phyloP scores from a whole-genome alignment of 352 stramenopile species.

The Phytophthora sp. region DNA sequence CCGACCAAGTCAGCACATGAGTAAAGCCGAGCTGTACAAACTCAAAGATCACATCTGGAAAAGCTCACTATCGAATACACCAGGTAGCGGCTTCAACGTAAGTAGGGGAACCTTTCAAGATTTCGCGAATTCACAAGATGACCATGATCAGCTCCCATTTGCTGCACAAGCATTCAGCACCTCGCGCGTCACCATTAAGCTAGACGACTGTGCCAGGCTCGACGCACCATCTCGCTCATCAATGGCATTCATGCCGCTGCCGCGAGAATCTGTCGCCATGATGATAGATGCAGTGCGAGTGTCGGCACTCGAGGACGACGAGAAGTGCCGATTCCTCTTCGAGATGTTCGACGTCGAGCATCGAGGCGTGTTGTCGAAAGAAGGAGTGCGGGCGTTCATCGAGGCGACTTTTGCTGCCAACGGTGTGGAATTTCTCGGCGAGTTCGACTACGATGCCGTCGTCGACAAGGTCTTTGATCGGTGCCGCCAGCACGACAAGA shows the following conservation, averaged over 20 bases:
- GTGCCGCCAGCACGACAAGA: conserved; percentile 43
- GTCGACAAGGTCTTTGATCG: conserved; percentile 58
- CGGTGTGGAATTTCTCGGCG: conserved; percentile 58
- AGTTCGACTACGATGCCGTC: conserved; percentile 53
- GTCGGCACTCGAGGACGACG: conserved; percentile 53
- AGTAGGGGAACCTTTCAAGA: too few relatives aligned
- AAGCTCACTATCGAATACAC: conserved; percentile 25
- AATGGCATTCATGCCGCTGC: conserved; percentile 40
- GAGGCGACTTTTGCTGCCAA: conserved; percentile 61
- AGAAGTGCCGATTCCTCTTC: conserved; percentile 70
- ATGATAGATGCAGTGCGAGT: conserved; percentile 63
- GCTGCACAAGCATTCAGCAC: too few relatives aligned
- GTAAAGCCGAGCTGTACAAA: conserved; percentile 41
- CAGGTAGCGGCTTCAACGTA: too few relatives aligned
- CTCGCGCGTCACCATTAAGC: too few relatives aligned
- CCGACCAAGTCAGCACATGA: conserved; percentile 30
- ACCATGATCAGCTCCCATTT: too few relatives aligned
- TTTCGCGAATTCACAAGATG: too few relatives aligned
- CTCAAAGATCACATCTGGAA: conserved; percentile 50
- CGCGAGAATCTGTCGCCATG: conserved; percentile 62
- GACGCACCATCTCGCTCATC: too few relatives aligned
- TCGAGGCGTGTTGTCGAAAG: conserved; percentile 47
- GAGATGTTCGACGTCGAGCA: conserved; percentile 67
- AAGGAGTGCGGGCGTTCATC: conserved; percentile 61
- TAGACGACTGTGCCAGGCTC: too few relatives aligned